Evolutionary conservation across 257 asterid species (phyloP).

Genomic region (Nyctanthes arbortristis): DNA sequence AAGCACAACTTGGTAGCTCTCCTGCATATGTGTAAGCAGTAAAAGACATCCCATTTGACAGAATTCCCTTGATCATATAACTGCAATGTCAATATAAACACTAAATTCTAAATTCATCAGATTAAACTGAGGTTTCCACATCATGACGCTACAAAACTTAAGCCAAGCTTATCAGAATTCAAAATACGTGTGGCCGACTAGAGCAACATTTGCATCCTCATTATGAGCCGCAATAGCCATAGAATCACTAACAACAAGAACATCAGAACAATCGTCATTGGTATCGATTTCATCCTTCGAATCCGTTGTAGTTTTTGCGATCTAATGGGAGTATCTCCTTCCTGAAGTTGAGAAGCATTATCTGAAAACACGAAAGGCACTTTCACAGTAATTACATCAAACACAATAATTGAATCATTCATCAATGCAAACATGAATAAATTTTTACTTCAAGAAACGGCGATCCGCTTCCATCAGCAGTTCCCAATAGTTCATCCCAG

Average conservation of each 20-base stretch:
- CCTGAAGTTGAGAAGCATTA: slow-evolving; percentile 78
- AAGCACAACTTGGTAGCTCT: slow-evolving; percentile 96
- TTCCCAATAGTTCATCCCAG: slow-evolving; percentile 85
- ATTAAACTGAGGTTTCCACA: neutral
- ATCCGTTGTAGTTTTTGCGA: slow-evolving; percentile 29
- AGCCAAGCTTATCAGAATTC: neutral
- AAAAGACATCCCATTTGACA: slow-evolving; percentile 53
- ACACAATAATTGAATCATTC: neutral
- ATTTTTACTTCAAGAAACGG: slow-evolving; percentile 63
- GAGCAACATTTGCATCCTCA: slow-evolving; percentile 89
- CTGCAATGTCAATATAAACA: slow-evolving; percentile 33
- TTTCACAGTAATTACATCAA: slow-evolving; percentile 12
- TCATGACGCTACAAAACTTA: neutral
- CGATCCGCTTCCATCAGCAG: slow-evolving; percentile 68
- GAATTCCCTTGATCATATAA: slow-evolving; percentile 57
- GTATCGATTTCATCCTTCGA: slow-evolving; percentile 23
- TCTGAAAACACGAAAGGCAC: slow-evolving; percentile 38
- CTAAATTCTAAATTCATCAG: neutral
- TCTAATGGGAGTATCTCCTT: slow-evolving; percentile 79
- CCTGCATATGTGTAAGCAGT: slow-evolving; percentile 95
- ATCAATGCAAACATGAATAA: neutral
- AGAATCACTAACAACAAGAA: slow-evolving; percentile 70
- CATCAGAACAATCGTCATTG: slow-evolving; percentile 69
- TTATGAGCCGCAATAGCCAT: slow-evolving; percentile 89
- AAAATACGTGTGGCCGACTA: slow-evolving; percentile 73